Evolutionary conservation across 2,329 filamentous ascomycete genomes (phyloP), one percentile per base, ranked within the genome.

Genomic region (Hypomyces perniciosus): DNA sequence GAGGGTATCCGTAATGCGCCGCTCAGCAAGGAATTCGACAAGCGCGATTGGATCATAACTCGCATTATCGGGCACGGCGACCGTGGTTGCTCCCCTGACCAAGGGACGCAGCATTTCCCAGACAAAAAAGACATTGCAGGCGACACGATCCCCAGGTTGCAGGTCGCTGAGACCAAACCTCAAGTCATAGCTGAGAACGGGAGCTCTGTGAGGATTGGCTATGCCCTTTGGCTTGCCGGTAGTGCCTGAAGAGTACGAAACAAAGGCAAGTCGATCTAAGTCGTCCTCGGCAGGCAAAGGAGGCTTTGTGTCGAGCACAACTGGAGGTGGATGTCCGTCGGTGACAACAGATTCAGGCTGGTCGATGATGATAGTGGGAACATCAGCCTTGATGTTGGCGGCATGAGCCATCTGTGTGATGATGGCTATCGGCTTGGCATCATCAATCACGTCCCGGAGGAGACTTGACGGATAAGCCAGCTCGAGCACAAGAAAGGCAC

Each of bases 41-140:
- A 92, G 78, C 44, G 84, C 80, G 33, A 81, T 79, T 0, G 88
- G 87, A 57, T 92, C 88, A 60, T 90, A 91, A 68, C 86, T 90
- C 34, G 77, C 79, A 58, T 87, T 81, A 59, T 92, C 88, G 1
- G 87, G 85, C 12, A 91, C 81, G 4, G 84, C 80, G 26, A 90
- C 79, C 4, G 88, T 85, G 0, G 88, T 89, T 3, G 86, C 88
- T 58, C 88, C 88, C 49, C 87, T 79, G 49, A 92, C 65, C 41
- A 92, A 72, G 7, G 88, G 88, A 5, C 88, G 84, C 49, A 92
- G 67, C 51, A 91, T 90, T 65, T 92, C 88, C 88, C 88, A 92
- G 43, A 91, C 77, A 63, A 92, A 92, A 67, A 91, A 92, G 53
- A 91, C 88, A 72, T 91, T 92, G 70, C 87, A 91, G n/a, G 88